Conservation (phyloP, 169 alveolate species). For the Cyclospora cayetanensis region DNA sequence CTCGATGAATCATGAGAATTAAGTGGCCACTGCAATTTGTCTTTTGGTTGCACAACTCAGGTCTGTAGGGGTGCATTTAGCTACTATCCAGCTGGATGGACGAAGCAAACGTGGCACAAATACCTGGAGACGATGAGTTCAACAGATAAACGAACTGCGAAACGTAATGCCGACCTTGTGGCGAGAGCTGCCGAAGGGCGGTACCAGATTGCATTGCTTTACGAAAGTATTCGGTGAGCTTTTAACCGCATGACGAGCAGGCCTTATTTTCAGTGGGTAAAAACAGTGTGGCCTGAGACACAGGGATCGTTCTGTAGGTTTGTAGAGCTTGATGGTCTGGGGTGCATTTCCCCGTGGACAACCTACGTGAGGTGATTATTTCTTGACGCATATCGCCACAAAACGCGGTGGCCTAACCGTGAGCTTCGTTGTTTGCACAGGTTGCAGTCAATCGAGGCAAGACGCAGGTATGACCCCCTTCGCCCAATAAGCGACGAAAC, state of each 20-base stretch:
- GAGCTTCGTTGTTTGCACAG: not conserved
- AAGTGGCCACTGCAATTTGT: too few species aligned
- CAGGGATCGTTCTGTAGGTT: too few species aligned
- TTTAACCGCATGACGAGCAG: too few species aligned
- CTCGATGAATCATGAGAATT: too few species aligned
- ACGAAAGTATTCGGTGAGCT: slow-evolving; percentile 53
- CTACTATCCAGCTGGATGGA: slow-evolving; percentile 70
- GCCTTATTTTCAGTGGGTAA: too few species aligned
- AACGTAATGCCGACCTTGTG: slow-evolving; percentile 34
- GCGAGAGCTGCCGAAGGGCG: slow-evolving; percentile 46
- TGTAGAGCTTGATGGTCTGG: too few species aligned
- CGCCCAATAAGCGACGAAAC: slow-evolving; percentile 41
- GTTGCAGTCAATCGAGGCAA: slow-evolving; percentile 57
- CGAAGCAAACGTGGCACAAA: slow-evolving; percentile 57
- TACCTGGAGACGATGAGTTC: slow-evolving; percentile 64
- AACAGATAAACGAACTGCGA: slow-evolving; percentile 10
- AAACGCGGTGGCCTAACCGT: too few species aligned
- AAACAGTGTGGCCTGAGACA: too few species aligned
- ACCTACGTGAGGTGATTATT: too few species aligned
- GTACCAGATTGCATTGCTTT: slow-evolving; percentile 8
- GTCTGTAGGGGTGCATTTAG: slow-evolving; percentile 63
- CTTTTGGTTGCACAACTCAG: not conserved
- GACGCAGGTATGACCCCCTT: slow-evolving; percentile 32
- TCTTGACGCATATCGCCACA: too few species aligned
- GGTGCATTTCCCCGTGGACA: too few species aligned